These are phyloP conservation scores for Rhizoctonia solani DNA, from an alignment of 1,284 basidiomycete species.

Conservation along the genomic window DNA sequence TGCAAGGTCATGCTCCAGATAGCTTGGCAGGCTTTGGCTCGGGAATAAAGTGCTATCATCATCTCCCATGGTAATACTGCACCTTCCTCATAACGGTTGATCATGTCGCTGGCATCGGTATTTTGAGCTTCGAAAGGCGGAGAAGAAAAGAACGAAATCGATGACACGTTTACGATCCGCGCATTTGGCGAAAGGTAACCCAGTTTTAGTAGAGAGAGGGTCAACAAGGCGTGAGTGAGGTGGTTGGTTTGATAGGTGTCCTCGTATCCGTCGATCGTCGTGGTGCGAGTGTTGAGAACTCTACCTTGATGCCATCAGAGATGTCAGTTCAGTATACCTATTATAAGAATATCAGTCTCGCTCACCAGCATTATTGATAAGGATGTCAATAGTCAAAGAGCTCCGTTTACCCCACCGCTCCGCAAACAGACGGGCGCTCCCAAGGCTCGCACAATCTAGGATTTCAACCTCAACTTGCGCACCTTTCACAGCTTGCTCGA, in stretches of 20 bases:
- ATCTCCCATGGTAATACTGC: conserved; percentile 20
- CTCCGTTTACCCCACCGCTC: conserved; percentile 28
- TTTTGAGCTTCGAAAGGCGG: conserved; percentile 31
- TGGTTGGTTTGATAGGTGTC: conserved; percentile 32
- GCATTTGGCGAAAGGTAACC: conserved; percentile 32
- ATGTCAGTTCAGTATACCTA: background rate
- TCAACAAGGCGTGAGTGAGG: conserved; percentile 21
- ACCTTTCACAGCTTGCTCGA: conserved; percentile 43
- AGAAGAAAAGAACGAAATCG: conserved; percentile 33
- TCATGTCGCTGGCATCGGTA: conserved; percentile 34
- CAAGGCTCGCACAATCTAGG: conserved; percentile 35
- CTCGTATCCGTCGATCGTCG: conserved; percentile 35
- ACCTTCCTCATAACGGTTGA: conserved; percentile 25
- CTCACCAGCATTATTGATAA: conserved; percentile 38
- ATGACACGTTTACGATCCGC: conserved; percentile 37
- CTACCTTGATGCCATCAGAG: conserved; percentile 14
- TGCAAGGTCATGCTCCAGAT: conserved; percentile 35
- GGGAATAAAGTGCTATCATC: conserved; percentile 29
- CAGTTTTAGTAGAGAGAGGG: conserved; percentile 33
- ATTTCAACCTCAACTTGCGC: conserved; percentile 31
- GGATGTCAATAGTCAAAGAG: conserved; percentile 27
- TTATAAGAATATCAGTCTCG: background rate
- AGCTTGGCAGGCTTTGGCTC: conserved; percentile 35
- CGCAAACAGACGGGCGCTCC: conserved; percentile 32
- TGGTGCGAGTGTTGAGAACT: conserved; percentile 23